These are phyloP conservation scores for Thalassiosira exigua DNA, from an alignment of 352 stramenopile genomes.

Conservation along the genomic window DNA sequence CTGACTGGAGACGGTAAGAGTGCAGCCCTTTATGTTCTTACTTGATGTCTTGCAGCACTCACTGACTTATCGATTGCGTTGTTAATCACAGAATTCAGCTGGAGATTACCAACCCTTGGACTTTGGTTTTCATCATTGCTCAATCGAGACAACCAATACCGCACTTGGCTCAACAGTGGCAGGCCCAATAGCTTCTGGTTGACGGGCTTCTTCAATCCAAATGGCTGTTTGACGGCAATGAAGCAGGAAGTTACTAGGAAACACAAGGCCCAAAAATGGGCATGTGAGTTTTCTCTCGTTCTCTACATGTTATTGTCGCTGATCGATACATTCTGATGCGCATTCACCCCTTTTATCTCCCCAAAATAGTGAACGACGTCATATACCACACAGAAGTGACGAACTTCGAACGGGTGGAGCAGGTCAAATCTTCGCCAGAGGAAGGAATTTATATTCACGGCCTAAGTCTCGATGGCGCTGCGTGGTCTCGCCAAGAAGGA, in stretches of 20 bases:
- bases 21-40: neutral
- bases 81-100: conserved; percentile 91
- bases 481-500: conserved; percentile 93
- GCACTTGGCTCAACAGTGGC: conserved; percentile 94
- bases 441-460: conserved; percentile 98
- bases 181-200: conserved; percentile 96
- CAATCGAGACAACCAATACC: conserved; percentile 94
- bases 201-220: conserved; percentile 98
- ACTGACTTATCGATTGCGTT: no score
- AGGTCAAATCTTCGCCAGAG: conserved; percentile 87
- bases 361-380: conserved; percentile 94
- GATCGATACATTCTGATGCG: no score
- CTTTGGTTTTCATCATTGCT: conserved; percentile 97
- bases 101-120: conserved; percentile 94
- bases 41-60: neutral
- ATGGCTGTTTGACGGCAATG: conserved; percentile 98
- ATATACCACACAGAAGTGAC: conserved; percentile 97
- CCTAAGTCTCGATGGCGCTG: conserved; percentile 96
- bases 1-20: conserved; percentile 88
- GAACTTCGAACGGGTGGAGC: conserved; percentile 91
- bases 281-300: conserved; percentile 8
- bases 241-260: conserved; percentile 98
- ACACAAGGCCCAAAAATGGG: conserved; percentile 94
- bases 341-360: no score
- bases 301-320: no score